A percentile compares a stretch with the other conserved stretches of the same genome.
phyloP scores from a whole-genome alignment of 1,284 basidiomycete genomes.

The Takashimella koratensis region DNA sequence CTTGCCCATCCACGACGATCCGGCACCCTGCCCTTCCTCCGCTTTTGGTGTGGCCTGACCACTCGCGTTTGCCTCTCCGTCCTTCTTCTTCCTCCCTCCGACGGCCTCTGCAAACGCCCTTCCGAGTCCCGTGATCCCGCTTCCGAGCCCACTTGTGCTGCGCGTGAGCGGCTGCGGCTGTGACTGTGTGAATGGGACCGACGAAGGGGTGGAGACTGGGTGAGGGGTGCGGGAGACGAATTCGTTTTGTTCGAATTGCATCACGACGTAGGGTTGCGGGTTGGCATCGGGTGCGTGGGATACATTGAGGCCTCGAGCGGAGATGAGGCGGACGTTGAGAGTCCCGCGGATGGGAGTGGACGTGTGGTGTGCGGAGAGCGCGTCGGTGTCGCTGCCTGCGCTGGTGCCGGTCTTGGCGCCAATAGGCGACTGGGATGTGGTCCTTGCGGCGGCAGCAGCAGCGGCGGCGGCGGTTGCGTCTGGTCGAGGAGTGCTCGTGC shows the following conservation, averaged over 20 bases:
- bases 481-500: constrained; percentile 29
- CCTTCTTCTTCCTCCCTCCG: constrained; percentile 46
- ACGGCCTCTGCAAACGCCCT: constrained; percentile 56
- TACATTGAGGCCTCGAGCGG: constrained; percentile 80
- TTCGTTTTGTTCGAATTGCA: constrained; percentile 98
- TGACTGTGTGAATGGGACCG: constrained; percentile 43
- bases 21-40: constrained; percentile 22
- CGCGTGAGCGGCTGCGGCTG: constrained; percentile 37
- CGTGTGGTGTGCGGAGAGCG: background rate
- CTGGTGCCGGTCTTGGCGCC: constrained; percentile 11
- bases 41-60: constrained; percentile 45
- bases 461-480: constrained; percentile 29
- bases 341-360: constrained; percentile 57
- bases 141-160: constrained; percentile 54
- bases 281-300: constrained; percentile 56
- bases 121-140: constrained; percentile 52
- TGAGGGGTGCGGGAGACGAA: constrained; percentile 86
- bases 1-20: constrained; percentile 38
- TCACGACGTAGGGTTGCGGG: constrained; percentile 85
- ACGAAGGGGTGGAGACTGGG: constrained; percentile 31
- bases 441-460: constrained; percentile 25
- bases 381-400: background rate
- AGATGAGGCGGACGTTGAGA: constrained; percentile 93
- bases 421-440: constrained; percentile 33
- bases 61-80: constrained; percentile 25